phyloP scores from a whole-genome alignment of 352 stramenopile species.

The Pythium myriotylum region DNA sequence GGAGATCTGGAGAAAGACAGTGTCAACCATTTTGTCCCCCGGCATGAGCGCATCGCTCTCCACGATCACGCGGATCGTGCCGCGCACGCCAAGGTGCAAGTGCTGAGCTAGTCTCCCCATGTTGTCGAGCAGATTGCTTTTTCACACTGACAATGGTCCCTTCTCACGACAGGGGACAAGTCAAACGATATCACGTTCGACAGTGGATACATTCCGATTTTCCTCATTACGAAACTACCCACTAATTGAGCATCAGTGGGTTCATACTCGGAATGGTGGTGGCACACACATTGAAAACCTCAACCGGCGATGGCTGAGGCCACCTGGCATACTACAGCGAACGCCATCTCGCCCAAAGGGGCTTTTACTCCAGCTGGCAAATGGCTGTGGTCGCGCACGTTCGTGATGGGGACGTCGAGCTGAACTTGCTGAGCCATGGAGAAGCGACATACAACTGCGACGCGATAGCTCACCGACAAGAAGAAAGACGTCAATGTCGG shows the following conservation, averaged over 20 bases:
- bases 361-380: neutral
- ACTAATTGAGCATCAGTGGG: too few relatives aligned
- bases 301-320: neutral
- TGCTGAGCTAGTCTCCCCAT: neutral
- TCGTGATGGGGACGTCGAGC: constrained; percentile 6
- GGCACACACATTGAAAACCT: neutral
- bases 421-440: constrained; percentile 7
- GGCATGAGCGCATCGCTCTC: neutral
- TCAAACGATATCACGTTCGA: too few relatives aligned
- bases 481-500: constrained; percentile 18
- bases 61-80: neutral
- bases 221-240: too few relatives aligned
- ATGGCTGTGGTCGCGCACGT: constrained; percentile 2
- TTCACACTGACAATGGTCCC: neutral
- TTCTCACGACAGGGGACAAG: too few relatives aligned
- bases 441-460: constrained; percentile 8
- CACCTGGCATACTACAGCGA: neutral
- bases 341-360: neutral
- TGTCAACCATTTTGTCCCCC: neutral
- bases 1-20: neutral
- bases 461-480: constrained; percentile 11
- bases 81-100: neutral
- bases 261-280: too few relatives aligned
- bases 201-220: too few relatives aligned
- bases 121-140: neutral